Conservation (phyloP, 352 stramenopile genomes). For the Phytophthora syringae region DNA sequence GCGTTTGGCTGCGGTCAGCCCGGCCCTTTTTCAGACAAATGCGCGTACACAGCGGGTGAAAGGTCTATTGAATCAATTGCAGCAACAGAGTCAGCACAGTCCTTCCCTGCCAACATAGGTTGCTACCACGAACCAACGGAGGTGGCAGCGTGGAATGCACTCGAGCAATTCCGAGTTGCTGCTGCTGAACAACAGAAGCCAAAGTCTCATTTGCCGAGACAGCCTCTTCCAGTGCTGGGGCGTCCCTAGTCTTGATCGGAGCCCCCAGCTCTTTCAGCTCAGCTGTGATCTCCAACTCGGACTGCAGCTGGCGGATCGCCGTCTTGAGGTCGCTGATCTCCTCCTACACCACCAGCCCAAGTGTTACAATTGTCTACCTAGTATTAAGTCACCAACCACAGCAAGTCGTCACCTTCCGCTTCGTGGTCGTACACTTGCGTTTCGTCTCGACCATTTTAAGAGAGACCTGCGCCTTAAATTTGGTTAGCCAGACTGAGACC, state of each 20-base stretch:
- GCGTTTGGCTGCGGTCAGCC: slow-evolving; percentile 10
- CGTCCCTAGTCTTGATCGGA: neutral
- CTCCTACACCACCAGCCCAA: neutral
- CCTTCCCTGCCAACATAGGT: neutral
- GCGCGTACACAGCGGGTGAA: slow-evolving; percentile 13
- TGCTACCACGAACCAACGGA: neutral
- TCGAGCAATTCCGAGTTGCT: slow-evolving; percentile 4
- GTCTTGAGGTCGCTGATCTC: slow-evolving; percentile 5
- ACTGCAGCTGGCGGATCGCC: slow-evolving; percentile 10
- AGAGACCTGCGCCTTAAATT: no score
- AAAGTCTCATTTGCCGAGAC: neutral
- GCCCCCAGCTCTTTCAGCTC: neutral
- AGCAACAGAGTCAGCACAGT: neutral
- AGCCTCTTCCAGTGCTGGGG: neutral
- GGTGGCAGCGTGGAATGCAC: slow-evolving; percentile 8
- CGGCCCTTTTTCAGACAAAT: slow-evolving; percentile 26
- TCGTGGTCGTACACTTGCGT: neutral
- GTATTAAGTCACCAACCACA: neutral
- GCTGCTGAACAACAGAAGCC: neutral
- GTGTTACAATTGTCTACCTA: neutral
- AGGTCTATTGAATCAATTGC: neutral
- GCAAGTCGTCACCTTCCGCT: neutral
- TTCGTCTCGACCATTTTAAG: neutral
- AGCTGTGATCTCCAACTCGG: slow-evolving; percentile 2
- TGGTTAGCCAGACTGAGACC: no score